Evolutionary conservation across 768 basidiomycete genomes (phyloP), one percentile per base, ranked within the genome.

Genomic region (Mycena epipterygia): DNA sequence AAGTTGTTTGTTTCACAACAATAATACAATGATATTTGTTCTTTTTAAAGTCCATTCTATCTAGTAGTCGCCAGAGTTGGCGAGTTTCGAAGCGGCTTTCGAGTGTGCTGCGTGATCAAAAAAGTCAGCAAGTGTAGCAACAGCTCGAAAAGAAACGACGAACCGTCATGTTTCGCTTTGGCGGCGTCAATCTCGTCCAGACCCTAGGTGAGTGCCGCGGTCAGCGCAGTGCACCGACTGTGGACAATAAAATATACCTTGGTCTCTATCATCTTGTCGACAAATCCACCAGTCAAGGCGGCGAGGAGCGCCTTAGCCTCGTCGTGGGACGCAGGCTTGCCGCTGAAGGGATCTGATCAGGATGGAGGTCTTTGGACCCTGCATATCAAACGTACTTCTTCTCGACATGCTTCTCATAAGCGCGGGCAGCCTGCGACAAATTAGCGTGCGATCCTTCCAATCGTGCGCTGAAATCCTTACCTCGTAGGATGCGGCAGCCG

Each of bases 401-500:
- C 53, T 68, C 60, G 23, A 37, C 32, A 25, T 69, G 61, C 19
- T 57, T 58, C 55, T 63, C 61, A 37, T 69, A 69, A 13, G 61
- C 68, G 21, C 44, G 25, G n/a, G 68, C 68, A 39, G 68, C 68
- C 68, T 69, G 25, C 11, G 21, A 49, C 0, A 51, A 49, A 17
- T 48, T 3, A 57, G 41, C 3, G 39, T 14, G 3, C 21, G 32
- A 16, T 5, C 5, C 4, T 35, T 25, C 23, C 12, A 11, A 11
- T 8, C 8, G 4, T 14, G 35, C 7, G n/a, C n/a, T n/a, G 23
- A 21, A 32, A 1, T 29, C 21, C 44, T 4, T n/a, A 69, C 68
- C 68, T 69, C 61, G 56, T 69, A 69, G 1, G 68, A 62, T 2
- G 68, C 68, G 35, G 68, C 68, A 6, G 60, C 68, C 30, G 68